These are phyloP conservation scores for Saururus chinensis DNA, from an alignment of 164 flowering plant species.

Conservation along the genomic window DNA sequence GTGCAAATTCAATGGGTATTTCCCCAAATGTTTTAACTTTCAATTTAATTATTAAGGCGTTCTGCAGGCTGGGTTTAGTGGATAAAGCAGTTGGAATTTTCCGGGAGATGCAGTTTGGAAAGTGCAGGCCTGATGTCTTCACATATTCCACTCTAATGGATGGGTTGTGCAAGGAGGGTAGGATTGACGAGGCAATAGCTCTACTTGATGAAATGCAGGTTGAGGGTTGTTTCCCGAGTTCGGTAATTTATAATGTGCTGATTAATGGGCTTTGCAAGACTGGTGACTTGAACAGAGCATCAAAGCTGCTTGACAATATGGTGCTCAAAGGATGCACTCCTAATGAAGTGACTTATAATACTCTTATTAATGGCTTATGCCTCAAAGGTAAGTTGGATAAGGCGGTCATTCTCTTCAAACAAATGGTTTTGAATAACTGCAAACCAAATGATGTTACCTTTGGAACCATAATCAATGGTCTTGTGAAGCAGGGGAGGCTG, in stretches of 20 bases:
- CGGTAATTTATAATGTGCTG: slow-evolving; percentile 57
- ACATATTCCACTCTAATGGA: slow-evolving; percentile 85
- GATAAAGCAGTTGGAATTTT: slow-evolving; percentile 57
- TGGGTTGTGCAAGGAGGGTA: slow-evolving; percentile 69
- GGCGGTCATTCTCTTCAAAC: slow-evolving; percentile 51
- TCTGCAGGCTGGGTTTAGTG: slow-evolving; percentile 55
- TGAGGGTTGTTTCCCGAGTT: slow-evolving; percentile 64
- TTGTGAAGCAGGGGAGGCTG: slow-evolving; percentile 60
- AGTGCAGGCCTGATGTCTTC: slow-evolving; percentile 57
- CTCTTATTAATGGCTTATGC: slow-evolving; percentile 69
- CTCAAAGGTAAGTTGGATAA: slow-evolving; percentile 68
- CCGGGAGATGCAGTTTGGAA: slow-evolving; percentile 49
- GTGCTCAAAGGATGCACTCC: slow-evolving; percentile 79
- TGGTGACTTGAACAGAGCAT: slow-evolving; percentile 60
- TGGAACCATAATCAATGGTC: slow-evolving; percentile 73
- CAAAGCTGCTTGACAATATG: slow-evolving; percentile 80
- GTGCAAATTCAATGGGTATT: slow-evolving; percentile 22
- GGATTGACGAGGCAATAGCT: slow-evolving; percentile 71
- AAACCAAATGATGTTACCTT: slow-evolving; percentile 65
- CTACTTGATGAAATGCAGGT: slow-evolving; percentile 92
- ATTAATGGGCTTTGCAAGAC: slow-evolving; percentile 68
- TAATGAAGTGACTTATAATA: slow-evolving; percentile 72
- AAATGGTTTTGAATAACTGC: slow-evolving; percentile 55
- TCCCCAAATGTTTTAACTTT: slow-evolving; percentile 52
- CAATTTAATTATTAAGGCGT: slow-evolving; percentile 62